These are phyloP conservation scores for Adansonia rubrostipa DNA, from an alignment of 441 rosid genomes.

Conservation along the genomic window DNA sequence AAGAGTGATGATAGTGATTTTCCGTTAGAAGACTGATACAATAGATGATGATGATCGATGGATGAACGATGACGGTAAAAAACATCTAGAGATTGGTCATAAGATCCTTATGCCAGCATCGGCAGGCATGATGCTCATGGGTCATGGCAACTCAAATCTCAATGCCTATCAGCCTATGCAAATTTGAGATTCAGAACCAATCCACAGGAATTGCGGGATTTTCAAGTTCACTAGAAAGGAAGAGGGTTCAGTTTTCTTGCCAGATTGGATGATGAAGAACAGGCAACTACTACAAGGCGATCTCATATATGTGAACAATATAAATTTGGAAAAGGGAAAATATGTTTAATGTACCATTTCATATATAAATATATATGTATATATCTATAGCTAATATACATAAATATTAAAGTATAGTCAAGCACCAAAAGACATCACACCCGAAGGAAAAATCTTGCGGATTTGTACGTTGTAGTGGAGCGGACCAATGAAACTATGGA, in stretches of 20 bases:
- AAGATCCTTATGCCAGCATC: slow-evolving; percentile 34
- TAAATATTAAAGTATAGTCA: too few relatives aligned
- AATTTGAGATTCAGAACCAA: slow-evolving; percentile 26
- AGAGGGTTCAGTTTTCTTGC: slow-evolving; percentile 4
- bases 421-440: too few relatives aligned
- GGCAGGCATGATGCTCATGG: not conserved
- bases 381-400: too few relatives aligned
- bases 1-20: not conserved
- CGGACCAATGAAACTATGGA: too few relatives aligned
- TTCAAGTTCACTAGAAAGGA: slow-evolving; percentile 34
- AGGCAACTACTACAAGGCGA: slow-evolving; percentile 16
- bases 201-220: slow-evolving; percentile 23
- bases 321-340: too few relatives aligned
- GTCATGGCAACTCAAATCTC: not conserved
- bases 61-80: not conserved
- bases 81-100: slow-evolving; percentile 20
- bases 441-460: too few relatives aligned
- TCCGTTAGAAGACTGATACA: not conserved
- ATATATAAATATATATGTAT: too few relatives aligned
- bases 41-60: too few relatives aligned
- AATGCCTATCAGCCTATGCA: slow-evolving; percentile 15
- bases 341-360: too few relatives aligned
- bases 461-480: too few relatives aligned
- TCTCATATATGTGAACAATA: too few relatives aligned
- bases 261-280: slow-evolving; percentile 36